These are phyloP conservation scores for Eucalyptus leucophloia DNA, from an alignment of 345 rosid species.

Conservation along the genomic window DNA sequence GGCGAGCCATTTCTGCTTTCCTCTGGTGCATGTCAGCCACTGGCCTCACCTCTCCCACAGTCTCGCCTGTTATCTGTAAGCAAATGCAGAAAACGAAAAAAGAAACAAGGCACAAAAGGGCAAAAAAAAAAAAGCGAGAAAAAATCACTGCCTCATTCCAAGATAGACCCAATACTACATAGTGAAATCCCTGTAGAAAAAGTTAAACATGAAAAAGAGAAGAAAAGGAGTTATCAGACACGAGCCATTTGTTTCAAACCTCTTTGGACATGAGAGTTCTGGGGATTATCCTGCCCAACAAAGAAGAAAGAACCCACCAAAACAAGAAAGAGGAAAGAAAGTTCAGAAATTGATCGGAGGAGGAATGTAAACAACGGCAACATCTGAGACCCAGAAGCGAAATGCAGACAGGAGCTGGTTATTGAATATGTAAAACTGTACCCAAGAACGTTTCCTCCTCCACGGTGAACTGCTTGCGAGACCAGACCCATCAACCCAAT, in stretches of 20 bases:
- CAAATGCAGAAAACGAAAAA: not conserved
- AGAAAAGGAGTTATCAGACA: not conserved
- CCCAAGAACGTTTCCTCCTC: constrained; percentile 93
- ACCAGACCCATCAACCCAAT: constrained; percentile 93
- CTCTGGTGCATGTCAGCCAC: constrained; percentile 98
- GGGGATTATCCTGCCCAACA: constrained; percentile 30
- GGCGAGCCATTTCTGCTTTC: constrained; percentile 95
- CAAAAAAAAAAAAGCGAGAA: not conserved
- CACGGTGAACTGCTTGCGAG: constrained; percentile 66
- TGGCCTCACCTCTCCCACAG: constrained; percentile 77
- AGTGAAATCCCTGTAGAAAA: not conserved
- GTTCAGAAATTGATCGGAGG: not conserved
- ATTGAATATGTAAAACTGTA: not conserved
- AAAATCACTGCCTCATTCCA: not conserved
- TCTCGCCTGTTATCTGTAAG: constrained; percentile 11
- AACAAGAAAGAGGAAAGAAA: not conserved
- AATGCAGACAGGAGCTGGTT: not conserved
- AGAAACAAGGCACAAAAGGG: not conserved
- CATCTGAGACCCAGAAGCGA: not conserved
- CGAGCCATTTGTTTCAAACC: constrained; percentile 6
- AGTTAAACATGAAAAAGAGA: not conserved
- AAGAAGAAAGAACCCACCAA: not conserved
- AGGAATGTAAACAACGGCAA: not conserved
- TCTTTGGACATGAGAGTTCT: constrained; percentile 38
- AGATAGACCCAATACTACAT: not conserved